Percentiles rank a stretch among this genome's conserved stretches.
Conservation (phyloP, 2,329 filamentous ascomycete genomes). For the Talaromyces sp. region DNA sequence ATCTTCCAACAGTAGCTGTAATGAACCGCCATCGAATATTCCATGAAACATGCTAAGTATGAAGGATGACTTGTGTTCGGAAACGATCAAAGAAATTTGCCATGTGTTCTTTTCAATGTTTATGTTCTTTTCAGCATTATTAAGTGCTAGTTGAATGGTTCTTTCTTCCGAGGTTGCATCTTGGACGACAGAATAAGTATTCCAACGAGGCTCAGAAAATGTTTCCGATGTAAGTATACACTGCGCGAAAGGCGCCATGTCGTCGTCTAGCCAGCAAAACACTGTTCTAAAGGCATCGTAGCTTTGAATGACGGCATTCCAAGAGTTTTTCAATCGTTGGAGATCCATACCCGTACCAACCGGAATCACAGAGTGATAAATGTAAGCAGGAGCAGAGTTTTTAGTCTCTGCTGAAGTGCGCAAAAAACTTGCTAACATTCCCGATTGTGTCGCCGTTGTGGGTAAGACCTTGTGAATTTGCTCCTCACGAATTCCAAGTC, state of each 20-base stretch:
- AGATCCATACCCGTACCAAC: slow-evolving; percentile 19
- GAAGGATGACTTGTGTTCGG: slow-evolving; percentile 10
- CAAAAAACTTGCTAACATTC: slow-evolving; percentile 29
- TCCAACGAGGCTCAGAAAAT: slow-evolving; percentile 12
- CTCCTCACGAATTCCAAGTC: slow-evolving; percentile 11
- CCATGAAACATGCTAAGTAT: slow-evolving; percentile 33
- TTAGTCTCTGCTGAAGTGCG: slow-evolving; percentile 15
- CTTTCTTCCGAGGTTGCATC: slow-evolving; percentile 1
- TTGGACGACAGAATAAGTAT: slow-evolving; percentile 9
- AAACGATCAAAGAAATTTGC: slow-evolving; percentile 18
- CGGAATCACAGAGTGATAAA: slow-evolving; percentile 25
- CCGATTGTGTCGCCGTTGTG: slow-evolving; percentile 30
- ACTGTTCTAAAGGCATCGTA: slow-evolving; percentile 29
- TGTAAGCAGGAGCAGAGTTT: slow-evolving; percentile 20
- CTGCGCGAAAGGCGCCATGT: slow-evolving; percentile 31
- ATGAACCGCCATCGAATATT: slow-evolving; percentile 32
- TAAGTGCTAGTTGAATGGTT: slow-evolving; percentile 14
- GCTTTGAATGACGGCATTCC: slow-evolving; percentile 18
- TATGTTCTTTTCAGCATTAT: slow-evolving; percentile 17
- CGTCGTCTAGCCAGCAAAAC: slow-evolving; percentile 28
- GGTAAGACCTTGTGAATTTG: slow-evolving; percentile 26
- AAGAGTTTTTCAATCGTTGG: slow-evolving; percentile 18
- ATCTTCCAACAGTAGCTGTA: slow-evolving; percentile 29
- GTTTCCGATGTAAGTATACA: slow-evolving; percentile 20
- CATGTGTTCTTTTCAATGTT: slow-evolving; percentile 16